Evolutionary conservation across 768 basidiomycete species (phyloP), one percentile per base, ranked within the genome.

Genomic region (Phylloporus sp.): DNA sequence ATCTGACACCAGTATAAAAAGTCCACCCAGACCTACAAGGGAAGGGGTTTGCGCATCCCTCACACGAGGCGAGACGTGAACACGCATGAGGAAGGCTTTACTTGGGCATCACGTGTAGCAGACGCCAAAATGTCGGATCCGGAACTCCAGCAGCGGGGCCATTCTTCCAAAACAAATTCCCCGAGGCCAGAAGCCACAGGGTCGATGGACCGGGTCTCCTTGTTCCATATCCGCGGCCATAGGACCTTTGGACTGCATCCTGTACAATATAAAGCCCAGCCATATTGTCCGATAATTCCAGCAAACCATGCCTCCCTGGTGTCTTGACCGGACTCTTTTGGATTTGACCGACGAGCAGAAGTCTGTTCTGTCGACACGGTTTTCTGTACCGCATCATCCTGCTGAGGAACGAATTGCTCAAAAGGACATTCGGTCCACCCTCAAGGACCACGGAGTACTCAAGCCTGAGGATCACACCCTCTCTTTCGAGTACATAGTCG

Each of bases 401-500:
- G 28, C 20, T 2, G 33, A 48, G n/a, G 34, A 53, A 29, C 27
- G n/a, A 10, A n/a, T 34, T 22, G 20, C 38, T n/a, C 28, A 20
- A 4, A 44, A 55, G 21, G 31, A 36, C 15, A 41, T 54, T 14
- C 29, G 29, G 29, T 41, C 42, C 15, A 37, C 4, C n/a, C 15
- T 54, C 8, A 44, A 38, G 5, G 27, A 11, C 13, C 38, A 36
- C 35, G 46, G 29, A 33, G 9, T 44, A 4, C 4, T 24, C 5
- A n/a, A 23, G n/a, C n/a, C n/a, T n/a, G n/a, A n/a, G 6, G 27
- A 24, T 31, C 8, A 14, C 11, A 13, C 9, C 17, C 5, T 11
- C 5, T 3, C 11, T 42, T 54, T 55, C 31, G 53, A 55, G 23
- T 54, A 55, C 31, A 36, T 54, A 22, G 39, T 54, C 20, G 39